Conservation (phyloP, 768 basidiomycete genomes). For the Trametes cingulata region DNA sequence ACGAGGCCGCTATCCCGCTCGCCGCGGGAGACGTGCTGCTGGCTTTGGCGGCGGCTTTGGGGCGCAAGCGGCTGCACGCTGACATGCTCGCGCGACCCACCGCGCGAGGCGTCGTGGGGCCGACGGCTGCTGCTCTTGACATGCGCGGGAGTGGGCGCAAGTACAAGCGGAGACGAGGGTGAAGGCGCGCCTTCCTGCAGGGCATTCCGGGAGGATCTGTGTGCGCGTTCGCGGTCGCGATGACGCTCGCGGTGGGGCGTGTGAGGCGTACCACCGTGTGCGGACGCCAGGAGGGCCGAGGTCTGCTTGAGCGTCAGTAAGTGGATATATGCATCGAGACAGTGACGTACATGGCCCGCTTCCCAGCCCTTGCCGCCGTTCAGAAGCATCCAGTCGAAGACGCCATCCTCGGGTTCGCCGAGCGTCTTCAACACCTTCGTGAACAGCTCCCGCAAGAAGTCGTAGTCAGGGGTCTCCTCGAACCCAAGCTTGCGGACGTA, state of each 20-base stretch:
- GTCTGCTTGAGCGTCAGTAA: slow-evolving; percentile 35
- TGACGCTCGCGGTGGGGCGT: slow-evolving; percentile 55
- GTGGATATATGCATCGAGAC: neutral
- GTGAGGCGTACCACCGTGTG: slow-evolving; percentile 56
- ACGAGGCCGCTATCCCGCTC: slow-evolving; percentile 45
- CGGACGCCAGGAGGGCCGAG: slow-evolving; percentile 43
- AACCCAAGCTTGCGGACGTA: slow-evolving; percentile 98
- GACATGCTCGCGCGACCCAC: slow-evolving; percentile 46
- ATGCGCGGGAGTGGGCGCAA: slow-evolving; percentile 66
- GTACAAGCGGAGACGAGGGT: slow-evolving; percentile 58
- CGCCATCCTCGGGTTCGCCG: slow-evolving; percentile 86
- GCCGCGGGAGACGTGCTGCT: slow-evolving; percentile 43
- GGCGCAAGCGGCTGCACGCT: slow-evolving; percentile 72
- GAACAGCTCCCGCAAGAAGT: slow-evolving; percentile 95
- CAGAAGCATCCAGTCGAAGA: slow-evolving; percentile 96
- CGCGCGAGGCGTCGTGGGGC: slow-evolving; percentile 52
- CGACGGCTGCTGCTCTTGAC: slow-evolving; percentile 58
- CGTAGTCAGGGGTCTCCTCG: slow-evolving; percentile 96
- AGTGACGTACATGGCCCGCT: slow-evolving; percentile 67
- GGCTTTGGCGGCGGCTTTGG: slow-evolving; percentile 66
- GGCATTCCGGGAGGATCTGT: slow-evolving; percentile 50
- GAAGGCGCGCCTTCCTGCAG: slow-evolving; percentile 51
- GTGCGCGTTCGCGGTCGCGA: slow-evolving; percentile 40
- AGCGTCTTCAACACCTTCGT: slow-evolving; percentile 85
- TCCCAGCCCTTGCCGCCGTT: slow-evolving; percentile 97